These are phyloP conservation scores for Annulohypoxylon bovei DNA, from an alignment of 495 filamentous ascomycete genomes.

Conservation along the genomic window DNA sequence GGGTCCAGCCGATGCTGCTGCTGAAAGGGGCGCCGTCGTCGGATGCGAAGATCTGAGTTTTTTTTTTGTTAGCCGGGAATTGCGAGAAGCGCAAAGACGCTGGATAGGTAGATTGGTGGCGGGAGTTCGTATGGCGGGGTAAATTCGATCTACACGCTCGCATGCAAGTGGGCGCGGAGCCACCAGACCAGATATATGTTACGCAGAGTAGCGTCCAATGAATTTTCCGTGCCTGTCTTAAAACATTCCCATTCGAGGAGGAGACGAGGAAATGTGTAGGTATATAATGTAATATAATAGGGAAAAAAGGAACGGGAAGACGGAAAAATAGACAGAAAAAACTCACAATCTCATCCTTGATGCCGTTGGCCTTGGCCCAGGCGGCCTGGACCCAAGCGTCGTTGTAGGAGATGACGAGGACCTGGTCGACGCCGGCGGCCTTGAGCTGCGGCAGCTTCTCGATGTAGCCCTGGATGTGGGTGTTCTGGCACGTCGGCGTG, in stretches of 20 bases:
- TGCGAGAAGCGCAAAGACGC: neutral
- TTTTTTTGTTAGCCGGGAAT: neutral
- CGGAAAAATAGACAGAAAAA: conserved; percentile 2
- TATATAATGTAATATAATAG: neutral
- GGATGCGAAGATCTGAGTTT: conserved; percentile 81
- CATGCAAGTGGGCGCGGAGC: neutral
- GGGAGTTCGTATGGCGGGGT: neutral
- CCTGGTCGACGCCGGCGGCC: conserved; percentile 85
- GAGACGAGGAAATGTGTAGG: neutral
- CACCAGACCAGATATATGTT: neutral
- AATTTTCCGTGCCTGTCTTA: neutral
- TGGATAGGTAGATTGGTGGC: neutral
- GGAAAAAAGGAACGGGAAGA: neutral
- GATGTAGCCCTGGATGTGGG: conserved; percentile 89
- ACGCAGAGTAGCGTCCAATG: conserved; percentile 25
- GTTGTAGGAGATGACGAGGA: conserved; percentile 88
- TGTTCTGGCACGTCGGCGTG: conserved; percentile 90
- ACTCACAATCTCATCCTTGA: conserved; percentile 82
- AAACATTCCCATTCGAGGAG: conserved; percentile 3
- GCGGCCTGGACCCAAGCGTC: conserved; percentile 93
- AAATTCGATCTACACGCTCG: neutral
- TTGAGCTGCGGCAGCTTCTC: conserved; percentile 75
- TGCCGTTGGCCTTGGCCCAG: conserved; percentile 92
- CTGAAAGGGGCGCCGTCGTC: conserved; percentile 82
- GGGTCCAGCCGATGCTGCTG: conserved; percentile 83